Evolutionary conservation across 495 filamentous ascomycete species (phyloP).

Genomic region (Saxophila tyrrhenica): DNA sequence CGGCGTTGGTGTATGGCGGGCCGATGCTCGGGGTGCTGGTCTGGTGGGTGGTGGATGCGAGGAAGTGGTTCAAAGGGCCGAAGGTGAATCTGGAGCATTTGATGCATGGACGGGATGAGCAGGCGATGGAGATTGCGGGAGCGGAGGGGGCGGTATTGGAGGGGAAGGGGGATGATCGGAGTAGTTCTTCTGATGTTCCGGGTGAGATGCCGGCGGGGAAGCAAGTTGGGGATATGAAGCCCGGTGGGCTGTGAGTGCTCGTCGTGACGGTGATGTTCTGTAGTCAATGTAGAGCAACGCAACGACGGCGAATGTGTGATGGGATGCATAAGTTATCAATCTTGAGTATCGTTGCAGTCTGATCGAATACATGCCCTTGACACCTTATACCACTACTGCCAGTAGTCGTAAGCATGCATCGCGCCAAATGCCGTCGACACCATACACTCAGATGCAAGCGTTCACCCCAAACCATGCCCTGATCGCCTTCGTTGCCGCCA

Average conservation of each 20-base stretch:
- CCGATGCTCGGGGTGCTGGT: conserved; percentile 44
- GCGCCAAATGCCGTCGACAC: too few species aligned
- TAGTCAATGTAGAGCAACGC: too few species aligned
- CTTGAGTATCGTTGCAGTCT: too few species aligned
- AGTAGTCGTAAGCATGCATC: too few species aligned
- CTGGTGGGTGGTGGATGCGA: conserved; percentile 60
- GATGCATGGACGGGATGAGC: conserved; percentile 25
- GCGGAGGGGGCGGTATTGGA: conserved; percentile 16
- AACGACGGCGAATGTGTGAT: too few species aligned
- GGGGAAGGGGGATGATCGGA: conserved; percentile 15
- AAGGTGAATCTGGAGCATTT: conserved; percentile 51
- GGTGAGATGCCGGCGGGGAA: conserved; percentile 8
- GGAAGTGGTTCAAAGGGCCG: conserved; percentile 64
- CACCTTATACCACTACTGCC: too few species aligned
- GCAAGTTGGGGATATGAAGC: conserved; percentile 14
- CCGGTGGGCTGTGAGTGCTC: conserved; percentile 4
- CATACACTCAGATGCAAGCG: too few species aligned
- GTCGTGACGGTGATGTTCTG: too few species aligned
- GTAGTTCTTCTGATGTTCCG: conserved; percentile 3
- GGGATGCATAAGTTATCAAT: too few species aligned
- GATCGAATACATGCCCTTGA: too few species aligned
- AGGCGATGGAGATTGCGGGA: conserved; percentile 6
- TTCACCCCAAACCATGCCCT: too few species aligned
- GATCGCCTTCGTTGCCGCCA: too few species aligned
- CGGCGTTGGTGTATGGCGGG: conserved; percentile 60